These are phyloP conservation scores for Discostella stelligeroides DNA, from an alignment of 108 stramenopile species.

Conservation along the genomic window DNA sequence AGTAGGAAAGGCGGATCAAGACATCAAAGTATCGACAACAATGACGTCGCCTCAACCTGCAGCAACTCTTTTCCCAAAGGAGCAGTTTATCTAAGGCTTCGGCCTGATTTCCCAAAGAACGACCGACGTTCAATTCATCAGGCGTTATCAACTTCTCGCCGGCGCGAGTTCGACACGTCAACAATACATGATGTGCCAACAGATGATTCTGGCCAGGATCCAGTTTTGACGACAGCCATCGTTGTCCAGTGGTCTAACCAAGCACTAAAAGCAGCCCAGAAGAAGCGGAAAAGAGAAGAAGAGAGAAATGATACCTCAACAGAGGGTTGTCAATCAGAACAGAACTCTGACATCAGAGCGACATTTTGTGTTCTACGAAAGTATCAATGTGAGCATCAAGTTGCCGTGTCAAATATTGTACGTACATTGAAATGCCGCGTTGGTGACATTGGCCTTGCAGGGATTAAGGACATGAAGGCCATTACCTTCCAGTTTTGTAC, in stretches of 20 bases:
- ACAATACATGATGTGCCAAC: constrained; percentile 45
- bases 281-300: constrained; percentile 44
- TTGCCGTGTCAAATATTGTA: constrained; percentile 53
- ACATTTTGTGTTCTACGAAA: constrained; percentile 73
- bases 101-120: constrained; percentile 54
- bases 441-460: constrained; percentile 78
- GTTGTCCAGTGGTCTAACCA: constrained; percentile 54
- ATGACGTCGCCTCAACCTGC: neutral
- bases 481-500: constrained; percentile 87
- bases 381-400: constrained; percentile 70
- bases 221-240: constrained; percentile 38
- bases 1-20: constrained; percentile 23
- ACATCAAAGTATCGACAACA: neutral
- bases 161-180: constrained; percentile 64
- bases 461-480: constrained; percentile 88
- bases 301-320: no score
- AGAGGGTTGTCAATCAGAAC: neutral
- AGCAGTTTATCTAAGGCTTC: constrained; percentile 48
- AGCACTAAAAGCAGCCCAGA: constrained; percentile 38
- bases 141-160: constrained; percentile 33
- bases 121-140: constrained; percentile 63
- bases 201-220: neutral
- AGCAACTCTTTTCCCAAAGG: constrained; percentile 4
- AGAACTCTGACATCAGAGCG: constrained; percentile 22
- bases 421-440: constrained; percentile 62